Evolutionary conservation across 768 basidiomycete species (phyloP).

Genomic region (Boletales sp.): DNA sequence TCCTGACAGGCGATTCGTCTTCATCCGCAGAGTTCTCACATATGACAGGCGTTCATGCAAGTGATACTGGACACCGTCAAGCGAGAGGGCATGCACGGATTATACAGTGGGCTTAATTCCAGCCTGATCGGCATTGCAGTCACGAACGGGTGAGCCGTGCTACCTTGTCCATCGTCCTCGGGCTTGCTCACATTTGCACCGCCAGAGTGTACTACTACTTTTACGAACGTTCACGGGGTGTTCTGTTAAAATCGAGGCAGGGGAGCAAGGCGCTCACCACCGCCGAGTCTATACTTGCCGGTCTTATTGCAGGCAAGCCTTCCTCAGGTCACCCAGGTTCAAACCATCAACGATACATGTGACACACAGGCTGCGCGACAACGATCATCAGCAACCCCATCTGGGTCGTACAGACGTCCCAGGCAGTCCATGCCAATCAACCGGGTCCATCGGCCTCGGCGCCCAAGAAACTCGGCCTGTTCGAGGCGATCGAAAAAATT

Average conservation of each 20-base stretch:
- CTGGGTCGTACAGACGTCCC: conserved; percentile 94
- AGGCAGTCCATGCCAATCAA: conserved; percentile 53
- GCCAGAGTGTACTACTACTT: conserved; percentile 89
- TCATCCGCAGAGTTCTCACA: neutral
- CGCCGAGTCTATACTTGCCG: conserved; percentile 85
- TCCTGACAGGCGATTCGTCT: neutral
- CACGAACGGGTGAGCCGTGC: conserved; percentile 72
- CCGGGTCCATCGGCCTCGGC: conserved; percentile 36
- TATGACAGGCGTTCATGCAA: conserved; percentile 55
- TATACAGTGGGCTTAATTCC: conserved; percentile 86
- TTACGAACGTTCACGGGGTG: conserved; percentile 68
- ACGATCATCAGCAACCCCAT: conserved; percentile 90
- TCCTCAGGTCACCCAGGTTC: neutral
- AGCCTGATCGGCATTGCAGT: conserved; percentile 88
- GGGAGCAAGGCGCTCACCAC: conserved; percentile 74
- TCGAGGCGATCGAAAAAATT: conserved; percentile 68
- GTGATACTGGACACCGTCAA: conserved; percentile 73
- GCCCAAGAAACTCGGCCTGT: conserved; percentile 55
- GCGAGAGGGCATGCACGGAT: conserved; percentile 76
- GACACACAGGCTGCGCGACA: conserved; percentile 71
- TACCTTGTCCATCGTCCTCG: conserved; percentile 8
- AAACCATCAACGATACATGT: neutral
- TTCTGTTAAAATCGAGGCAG: conserved; percentile 50
- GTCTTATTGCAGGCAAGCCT: conserved; percentile 73
- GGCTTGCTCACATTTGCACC: neutral